These are phyloP conservation scores for Zymoseptoria tritici DNA, from an alignment of 2,329 filamentous ascomycete species.

Conservation along the genomic window DNA sequence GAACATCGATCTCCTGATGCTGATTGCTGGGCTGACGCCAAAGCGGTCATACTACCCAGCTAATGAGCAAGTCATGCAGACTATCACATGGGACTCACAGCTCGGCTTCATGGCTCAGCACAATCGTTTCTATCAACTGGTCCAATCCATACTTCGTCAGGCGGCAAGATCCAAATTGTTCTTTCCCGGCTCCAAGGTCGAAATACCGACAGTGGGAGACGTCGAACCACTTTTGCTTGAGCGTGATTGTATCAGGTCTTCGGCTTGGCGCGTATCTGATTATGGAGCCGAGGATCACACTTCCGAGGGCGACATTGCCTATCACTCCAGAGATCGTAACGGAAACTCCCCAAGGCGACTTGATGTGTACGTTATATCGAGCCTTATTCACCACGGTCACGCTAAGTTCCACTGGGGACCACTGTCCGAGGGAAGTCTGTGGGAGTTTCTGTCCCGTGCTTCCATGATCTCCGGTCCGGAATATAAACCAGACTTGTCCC, in stretches of 20 bases:
- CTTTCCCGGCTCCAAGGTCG: constrained; percentile 4
- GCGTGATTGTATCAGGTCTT: constrained; percentile 27
- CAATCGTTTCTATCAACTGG: constrained; percentile 26
- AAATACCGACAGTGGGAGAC: constrained; percentile 2
- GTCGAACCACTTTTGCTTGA: constrained; percentile 16
- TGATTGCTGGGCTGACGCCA: constrained; percentile 30
- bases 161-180: constrained; percentile 10
- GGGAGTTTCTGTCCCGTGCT: background rate
- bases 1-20: constrained; percentile 17
- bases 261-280: constrained; percentile 23
- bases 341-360: too few species aligned
- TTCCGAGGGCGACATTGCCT: constrained; percentile 16
- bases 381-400: too few species aligned
- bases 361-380: too few species aligned
- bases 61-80: constrained; percentile 37
- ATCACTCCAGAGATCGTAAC: constrained; percentile 16
- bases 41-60: constrained; percentile 38
- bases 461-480: constrained; percentile 2
- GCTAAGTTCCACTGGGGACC: too few species aligned
- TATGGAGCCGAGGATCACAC: constrained; percentile 30
- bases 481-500: background rate
- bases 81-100: constrained; percentile 34
- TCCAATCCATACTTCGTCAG: constrained; percentile 23
- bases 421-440: constrained; percentile 3
- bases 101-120: constrained; percentile 38